phyloP scores from a whole-genome alignment of 164 flowering plant species.

The Santalum album region DNA sequence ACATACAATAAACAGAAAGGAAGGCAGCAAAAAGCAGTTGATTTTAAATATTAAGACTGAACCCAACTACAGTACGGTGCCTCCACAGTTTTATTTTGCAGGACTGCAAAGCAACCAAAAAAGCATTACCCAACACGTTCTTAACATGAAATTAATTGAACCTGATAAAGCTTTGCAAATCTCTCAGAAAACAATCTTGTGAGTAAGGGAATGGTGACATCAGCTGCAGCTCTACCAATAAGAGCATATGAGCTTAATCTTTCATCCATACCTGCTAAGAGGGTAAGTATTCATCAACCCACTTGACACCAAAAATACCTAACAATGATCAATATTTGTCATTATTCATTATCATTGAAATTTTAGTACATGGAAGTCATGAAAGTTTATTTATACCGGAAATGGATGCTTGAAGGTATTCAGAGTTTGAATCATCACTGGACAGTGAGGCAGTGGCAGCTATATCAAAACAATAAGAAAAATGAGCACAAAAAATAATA shows the following conservation, averaged over 20 bases:
- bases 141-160: slow-evolving; percentile 12
- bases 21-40: too few relatives aligned
- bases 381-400: slow-evolving; percentile 40
- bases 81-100: too few relatives aligned
- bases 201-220: slow-evolving; percentile 58
- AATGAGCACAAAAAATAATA: slow-evolving; percentile 2
- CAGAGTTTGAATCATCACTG: slow-evolving; percentile 52
- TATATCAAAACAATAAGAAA: slow-evolving; percentile 20
- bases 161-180: slow-evolving; percentile 62
- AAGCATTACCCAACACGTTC: too few relatives aligned
- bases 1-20: too few relatives aligned
- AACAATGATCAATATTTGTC: background rate
- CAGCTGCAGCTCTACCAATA: slow-evolving; percentile 80
- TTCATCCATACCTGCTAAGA: slow-evolving; percentile 81
- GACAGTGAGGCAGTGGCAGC: slow-evolving; percentile 72
- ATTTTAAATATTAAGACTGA: too few relatives aligned
- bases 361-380: background rate
- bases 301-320: background rate
- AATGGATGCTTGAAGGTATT: slow-evolving; percentile 65
- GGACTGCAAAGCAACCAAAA: too few relatives aligned
- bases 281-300: background rate
- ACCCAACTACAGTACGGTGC: too few relatives aligned
- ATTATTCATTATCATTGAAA: background rate
- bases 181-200: slow-evolving; percentile 52
- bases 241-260: slow-evolving; percentile 91